Conservation (phyloP, 148 eudicot species). For the Tetragonia tetragonoides region DNA sequence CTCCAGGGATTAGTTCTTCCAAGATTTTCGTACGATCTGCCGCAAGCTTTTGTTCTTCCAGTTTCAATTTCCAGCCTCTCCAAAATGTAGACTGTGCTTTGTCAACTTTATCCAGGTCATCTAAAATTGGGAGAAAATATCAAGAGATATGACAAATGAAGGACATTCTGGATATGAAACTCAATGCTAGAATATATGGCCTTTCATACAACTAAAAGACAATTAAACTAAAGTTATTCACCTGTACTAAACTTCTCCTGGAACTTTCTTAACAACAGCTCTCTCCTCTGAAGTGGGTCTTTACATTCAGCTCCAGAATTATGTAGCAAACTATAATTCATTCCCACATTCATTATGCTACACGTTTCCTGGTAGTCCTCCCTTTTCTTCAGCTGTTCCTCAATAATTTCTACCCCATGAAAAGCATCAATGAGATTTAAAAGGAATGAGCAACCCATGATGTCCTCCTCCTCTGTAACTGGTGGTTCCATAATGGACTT, state of each 20-base stretch:
- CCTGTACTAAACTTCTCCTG: constrained; percentile 78
- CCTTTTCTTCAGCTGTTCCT: constrained; percentile 74
- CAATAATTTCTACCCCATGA: constrained; percentile 90
- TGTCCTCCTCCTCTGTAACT: constrained; percentile 82
- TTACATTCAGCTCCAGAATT: constrained; percentile 55
- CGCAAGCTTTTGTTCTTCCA: constrained; percentile 77
- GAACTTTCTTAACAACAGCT: constrained; percentile 59
- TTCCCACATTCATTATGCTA: constrained; percentile 95
- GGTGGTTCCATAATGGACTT: constrained; percentile 87
- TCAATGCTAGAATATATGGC: background rate
- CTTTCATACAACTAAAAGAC: background rate
- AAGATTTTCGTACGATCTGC: constrained; percentile 80
- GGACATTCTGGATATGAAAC: background rate
- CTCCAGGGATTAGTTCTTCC: constrained; percentile 92
- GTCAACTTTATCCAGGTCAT: constrained; percentile 67
- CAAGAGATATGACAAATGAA: constrained; percentile 10
- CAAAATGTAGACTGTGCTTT: constrained; percentile 86
- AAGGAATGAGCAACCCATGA: constrained; percentile 79
- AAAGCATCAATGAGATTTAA: constrained; percentile 87
- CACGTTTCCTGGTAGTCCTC: constrained; percentile 69
- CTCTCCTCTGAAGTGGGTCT: constrained; percentile 75
- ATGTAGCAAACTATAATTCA: constrained; percentile 81
- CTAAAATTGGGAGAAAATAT: constrained; percentile 36
- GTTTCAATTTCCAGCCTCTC: constrained; percentile 92
- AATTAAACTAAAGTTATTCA: constrained; percentile 23